Base-by-base conservation (phyloP, 2,329 filamentous ascomycete species). In the Pezicula rhizophila region DNA sequence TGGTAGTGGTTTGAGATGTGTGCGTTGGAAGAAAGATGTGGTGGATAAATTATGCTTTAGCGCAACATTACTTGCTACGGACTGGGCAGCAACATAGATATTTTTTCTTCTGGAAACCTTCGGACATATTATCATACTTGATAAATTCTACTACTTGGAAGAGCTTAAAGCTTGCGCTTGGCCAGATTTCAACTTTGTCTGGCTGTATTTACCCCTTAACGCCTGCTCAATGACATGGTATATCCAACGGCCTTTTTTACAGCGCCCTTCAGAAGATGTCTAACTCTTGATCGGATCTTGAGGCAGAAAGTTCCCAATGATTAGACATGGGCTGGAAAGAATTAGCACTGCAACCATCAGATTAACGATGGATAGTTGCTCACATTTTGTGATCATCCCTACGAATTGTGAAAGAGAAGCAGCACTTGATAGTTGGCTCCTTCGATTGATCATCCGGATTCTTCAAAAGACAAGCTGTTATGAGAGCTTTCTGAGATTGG, bases 331-430 rank as follows among this genome's bases (percentile, higher is more conserved):
- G 64, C 93, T 96, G 55, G 41, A 34, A 26, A 39, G 26, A 18
- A 41, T 42, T 49, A 53, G 56, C 49, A 44, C 45, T 26, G 14
- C 5, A 41, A 11, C 12, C 8, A 31, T 12, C 4, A 37, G 34
- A n/a, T 39, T 17, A 11, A 34, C 25, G 17, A 45, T 8, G 17
- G 26, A 14, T 34, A 28, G 15, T 33, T 17, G 37, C 91, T 78
- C 72, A 96, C 93, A 99, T 89, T 64, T 96, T 95, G 68, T 96
- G 89, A 53, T 89, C 88, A 70, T 99, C 93, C 63, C 92, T 83
- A 60, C 90, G 82, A 58, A 99, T 96, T 50, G 92, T 95, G 66
- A 99, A 96, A 0, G 92, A 97, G 69, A 99, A 99, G 67, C 92
- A 97, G 67, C 93, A 99, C 64, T 89, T 86, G 51, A 96, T 84